Evolutionary conservation across 1,139 yeast genomes (phyloP).

Genomic region (Sugiyamaella novakii): DNA sequence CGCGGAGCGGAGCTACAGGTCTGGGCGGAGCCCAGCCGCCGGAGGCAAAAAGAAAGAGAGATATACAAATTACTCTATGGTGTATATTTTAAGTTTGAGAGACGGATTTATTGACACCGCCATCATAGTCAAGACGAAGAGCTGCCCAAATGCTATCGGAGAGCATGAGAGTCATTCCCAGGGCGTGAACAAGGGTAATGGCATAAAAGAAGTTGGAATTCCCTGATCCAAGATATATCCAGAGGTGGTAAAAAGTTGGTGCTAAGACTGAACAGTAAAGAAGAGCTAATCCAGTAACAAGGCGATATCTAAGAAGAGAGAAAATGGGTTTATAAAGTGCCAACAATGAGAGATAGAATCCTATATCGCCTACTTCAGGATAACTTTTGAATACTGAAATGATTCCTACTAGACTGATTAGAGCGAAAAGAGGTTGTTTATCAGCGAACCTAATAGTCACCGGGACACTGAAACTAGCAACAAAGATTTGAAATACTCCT

Average conservation of each 20-base stretch:
- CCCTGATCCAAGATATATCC: slow-evolving; percentile 95
- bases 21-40: slow-evolving; percentile 14
- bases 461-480: slow-evolving; percentile 71
- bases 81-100: slow-evolving; percentile 34
- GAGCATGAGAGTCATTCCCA: slow-evolving; percentile 67
- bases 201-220: slow-evolving; percentile 96
- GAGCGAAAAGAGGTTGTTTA: slow-evolving; percentile 60
- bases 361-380: slow-evolving; percentile 85
- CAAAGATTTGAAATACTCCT: slow-evolving; percentile 78
- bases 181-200: slow-evolving; percentile 77
- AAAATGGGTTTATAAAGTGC: slow-evolving; percentile 55
- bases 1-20: too few relatives aligned
- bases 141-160: slow-evolving; percentile 85
- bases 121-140: slow-evolving; percentile 69
- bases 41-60: slow-evolving; percentile 10
- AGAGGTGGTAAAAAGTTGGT: slow-evolving; percentile 88
- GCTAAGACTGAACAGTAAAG: slow-evolving; percentile 61
- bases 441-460: slow-evolving; percentile 63
- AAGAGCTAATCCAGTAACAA: slow-evolving; percentile 49
- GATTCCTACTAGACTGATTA: slow-evolving; percentile 65
- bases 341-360: slow-evolving; percentile 62
- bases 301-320: slow-evolving; percentile 46
- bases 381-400: slow-evolving; percentile 76
- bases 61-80: too few relatives aligned
- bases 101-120: slow-evolving; percentile 41